phyloP scores from a whole-genome alignment of 768 basidiomycete genomes.

The Suillus plorans region DNA sequence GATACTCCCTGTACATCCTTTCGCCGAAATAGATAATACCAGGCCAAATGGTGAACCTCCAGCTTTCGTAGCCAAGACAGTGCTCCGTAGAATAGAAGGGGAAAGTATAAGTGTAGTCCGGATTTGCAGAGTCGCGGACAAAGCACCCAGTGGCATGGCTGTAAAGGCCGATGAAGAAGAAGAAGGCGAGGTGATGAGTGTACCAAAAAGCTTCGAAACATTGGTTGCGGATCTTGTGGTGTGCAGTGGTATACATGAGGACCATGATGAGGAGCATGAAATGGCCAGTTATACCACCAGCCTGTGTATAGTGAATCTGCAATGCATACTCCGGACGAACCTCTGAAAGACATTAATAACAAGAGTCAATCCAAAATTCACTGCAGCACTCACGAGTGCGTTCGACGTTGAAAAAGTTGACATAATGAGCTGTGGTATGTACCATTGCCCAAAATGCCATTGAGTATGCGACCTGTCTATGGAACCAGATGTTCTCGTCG shows the following conservation, averaged over 20 bases:
- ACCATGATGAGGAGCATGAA: slow-evolving; percentile 95
- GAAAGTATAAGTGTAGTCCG: slow-evolving; percentile 69
- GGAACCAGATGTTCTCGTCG: slow-evolving; percentile 96
- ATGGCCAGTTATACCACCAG: slow-evolving; percentile 93
- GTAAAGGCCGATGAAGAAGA: slow-evolving; percentile 90
- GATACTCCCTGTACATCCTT: slow-evolving; percentile 79
- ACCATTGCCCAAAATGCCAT: slow-evolving; percentile 93
- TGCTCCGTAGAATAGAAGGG: slow-evolving; percentile 88
- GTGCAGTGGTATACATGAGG: slow-evolving; percentile 89
- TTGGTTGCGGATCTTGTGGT: slow-evolving; percentile 82
- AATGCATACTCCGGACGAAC: slow-evolving; percentile 75
- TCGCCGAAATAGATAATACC: slow-evolving; percentile 89
- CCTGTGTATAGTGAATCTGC: slow-evolving; percentile 84
- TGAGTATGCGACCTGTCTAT: slow-evolving; percentile 91
- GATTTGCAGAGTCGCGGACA: slow-evolving; percentile 79
- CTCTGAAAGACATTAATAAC: slow-evolving; percentile 45
- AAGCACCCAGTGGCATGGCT: slow-evolving; percentile 94
- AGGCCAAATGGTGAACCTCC: slow-evolving; percentile 92
- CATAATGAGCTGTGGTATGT: slow-evolving; percentile 91
- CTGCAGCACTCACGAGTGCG: slow-evolving; percentile 61
- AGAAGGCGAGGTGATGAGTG: slow-evolving; percentile 92
- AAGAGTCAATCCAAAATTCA: not conserved
- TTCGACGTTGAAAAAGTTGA: slow-evolving; percentile 93
- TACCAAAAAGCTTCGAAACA: slow-evolving; percentile 98
- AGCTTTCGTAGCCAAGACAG: slow-evolving; percentile 89